Evolutionary conservation across 805 yeast species (phyloP), one percentile per base, ranked within the genome.

Genomic region (Zygosaccharomyces bailii): DNA sequence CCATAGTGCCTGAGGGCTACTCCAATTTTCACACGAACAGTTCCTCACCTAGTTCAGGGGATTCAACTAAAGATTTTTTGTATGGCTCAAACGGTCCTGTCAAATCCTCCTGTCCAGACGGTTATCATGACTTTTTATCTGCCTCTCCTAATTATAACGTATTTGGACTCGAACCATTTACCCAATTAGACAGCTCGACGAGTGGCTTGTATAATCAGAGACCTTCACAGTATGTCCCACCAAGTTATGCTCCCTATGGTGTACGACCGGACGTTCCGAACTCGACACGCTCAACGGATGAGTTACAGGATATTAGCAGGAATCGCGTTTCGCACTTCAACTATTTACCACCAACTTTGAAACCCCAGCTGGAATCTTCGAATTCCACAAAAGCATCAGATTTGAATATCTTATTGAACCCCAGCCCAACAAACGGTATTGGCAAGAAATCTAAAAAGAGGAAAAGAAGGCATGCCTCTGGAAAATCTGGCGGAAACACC

Each of bases 291-390:
- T 55, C 54, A 17, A 42, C 54, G 17, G 53, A 53, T 32, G 67
- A 60, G 10, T 10, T 58, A 11, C 57, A 56, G n/a, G 84, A 79
- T 43, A 65, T 79, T 3, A 78, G 75, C 27, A 66, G 80, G 2
- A 72, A 76, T 35, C 66, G 90, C 57, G 76, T 70, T 46, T 81
- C 81, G 39, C 93, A 84, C 67, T 84, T 84, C 69, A 84, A 83
- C 60, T 83, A 82, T 54, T 65, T 84, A 19, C 87, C 90, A 10
- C 84, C 89, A 1, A 78, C 84, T 4, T 84, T 80, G 48, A 84
- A 79, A 39, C 93, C 91, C 0, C 82, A 79, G 53, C 63, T 84
- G 34, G 81, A 72, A 17, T 80, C 86, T 1, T 79, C 86, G 0
- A 70, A 67, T 19, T 62, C 76, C n/a, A 68, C 73, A 18, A 67